Evolutionary conservation across 805 yeast genomes (phyloP), one percentile per base, ranked within the genome.

Genomic region (Candida caryicola): DNA sequence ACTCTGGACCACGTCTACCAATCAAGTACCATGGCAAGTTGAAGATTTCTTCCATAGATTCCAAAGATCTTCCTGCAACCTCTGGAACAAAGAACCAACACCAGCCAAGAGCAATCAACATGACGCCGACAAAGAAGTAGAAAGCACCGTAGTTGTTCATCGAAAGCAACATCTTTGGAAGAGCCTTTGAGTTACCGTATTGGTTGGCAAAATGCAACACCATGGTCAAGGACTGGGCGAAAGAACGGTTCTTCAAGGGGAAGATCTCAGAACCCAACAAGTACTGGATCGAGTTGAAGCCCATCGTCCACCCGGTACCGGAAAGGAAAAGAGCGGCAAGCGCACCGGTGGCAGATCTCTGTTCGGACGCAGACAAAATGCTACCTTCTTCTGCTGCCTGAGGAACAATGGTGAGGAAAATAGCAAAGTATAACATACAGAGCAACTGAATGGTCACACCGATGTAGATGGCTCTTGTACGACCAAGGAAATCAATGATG

Each of bases 161-260:
- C 17, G 52, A 38, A 23, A 54, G 29, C 48, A 54, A 43, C 59
- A 54, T 52, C 41, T 43, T 44, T 13, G 59, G 59, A 23, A 54
- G 40, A 3, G 59, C 59, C 41, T 54, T 54, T 25, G 57, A 52
- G 44, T 54, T 54, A 36, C 59, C 59, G 41, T 49, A 54, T 43
- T 54, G 59, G 47, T 49, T 52, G 9, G 56, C 59, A 36, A 54
- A 54, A 33, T 54, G 59, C 46, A 54, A 52, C 9, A 54, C 54
- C 59, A 54, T 54, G 17, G 51, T 49, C 23, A 46, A 29, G 15
- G 56, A 51, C 29, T 51, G 56, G 8, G 55, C 57, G 32, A 54
- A 51, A 9, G 56, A 50, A 41, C 59, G 54, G 29, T 51, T 45
- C 26, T 47, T 49, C 42, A 54, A 45, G 16, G 57, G 56, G 44